phyloP scores from a whole-genome alignment of 179 eudicot species.

The Carnegiea gigantea region DNA sequence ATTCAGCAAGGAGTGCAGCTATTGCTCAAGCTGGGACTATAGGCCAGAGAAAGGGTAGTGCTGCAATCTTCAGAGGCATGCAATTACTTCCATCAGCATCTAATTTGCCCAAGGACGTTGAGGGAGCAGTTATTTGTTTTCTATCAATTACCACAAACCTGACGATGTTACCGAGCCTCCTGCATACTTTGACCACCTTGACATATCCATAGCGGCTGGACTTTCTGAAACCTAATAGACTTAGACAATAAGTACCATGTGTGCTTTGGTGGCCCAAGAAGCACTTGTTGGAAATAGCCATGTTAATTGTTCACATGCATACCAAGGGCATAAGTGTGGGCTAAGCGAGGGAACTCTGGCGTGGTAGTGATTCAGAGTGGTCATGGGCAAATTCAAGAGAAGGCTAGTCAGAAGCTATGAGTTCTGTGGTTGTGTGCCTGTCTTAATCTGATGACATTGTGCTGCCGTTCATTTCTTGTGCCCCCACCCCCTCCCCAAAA shows the following conservation, averaged over 20 bases:
- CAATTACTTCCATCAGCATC: slow-evolving; percentile 27
- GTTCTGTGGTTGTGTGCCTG: too few species aligned
- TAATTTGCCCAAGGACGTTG: slow-evolving; percentile 32
- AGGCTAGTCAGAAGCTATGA: too few species aligned
- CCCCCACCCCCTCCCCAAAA: too few species aligned
- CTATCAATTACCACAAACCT: background rate
- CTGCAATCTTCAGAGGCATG: slow-evolving; percentile 19
- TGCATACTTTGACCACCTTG: background rate
- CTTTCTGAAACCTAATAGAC: background rate
- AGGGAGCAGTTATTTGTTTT: slow-evolving; percentile 43
- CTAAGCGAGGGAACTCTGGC: too few species aligned
- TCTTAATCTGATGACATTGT: too few species aligned
- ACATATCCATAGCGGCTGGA: background rate
- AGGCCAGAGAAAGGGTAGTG: background rate
- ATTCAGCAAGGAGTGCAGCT: slow-evolving; percentile 33
- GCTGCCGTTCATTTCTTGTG: too few species aligned
- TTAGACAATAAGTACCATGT: background rate
- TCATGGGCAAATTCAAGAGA: too few species aligned
- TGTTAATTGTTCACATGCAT: too few species aligned
- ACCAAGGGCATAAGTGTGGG: too few species aligned
- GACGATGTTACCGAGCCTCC: background rate
- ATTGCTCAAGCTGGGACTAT: slow-evolving; percentile 23
- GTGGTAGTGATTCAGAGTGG: too few species aligned
- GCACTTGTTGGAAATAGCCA: too few species aligned
- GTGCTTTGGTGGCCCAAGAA: background rate